These are phyloP conservation scores for Fallopia convolvulus DNA, from an alignment of 148 eudicot species.

Conservation along the genomic window DNA sequence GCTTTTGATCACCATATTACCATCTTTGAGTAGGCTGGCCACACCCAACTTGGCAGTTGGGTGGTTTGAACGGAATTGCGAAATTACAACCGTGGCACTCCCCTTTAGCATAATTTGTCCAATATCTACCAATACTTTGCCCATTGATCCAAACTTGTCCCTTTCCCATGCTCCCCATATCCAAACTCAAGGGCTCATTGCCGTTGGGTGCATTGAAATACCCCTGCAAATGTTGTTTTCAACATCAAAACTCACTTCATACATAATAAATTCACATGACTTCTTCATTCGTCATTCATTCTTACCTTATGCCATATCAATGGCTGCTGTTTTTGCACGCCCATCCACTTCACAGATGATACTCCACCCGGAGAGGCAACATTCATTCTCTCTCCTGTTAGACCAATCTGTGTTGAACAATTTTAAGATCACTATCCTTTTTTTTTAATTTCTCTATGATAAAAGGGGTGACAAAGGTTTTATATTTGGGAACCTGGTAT, in stretches of 20 bases:
- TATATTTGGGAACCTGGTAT: conserved; percentile 32
- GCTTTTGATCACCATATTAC: conserved; percentile 19
- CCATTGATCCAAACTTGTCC: conserved; percentile 97
- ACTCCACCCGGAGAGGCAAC: conserved; percentile 51
- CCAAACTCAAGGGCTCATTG: conserved; percentile 82
- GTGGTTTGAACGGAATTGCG: conserved; percentile 46
- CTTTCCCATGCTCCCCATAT: conserved; percentile 95
- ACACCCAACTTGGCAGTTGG: conserved; percentile 83
- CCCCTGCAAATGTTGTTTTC: conserved; percentile 34
- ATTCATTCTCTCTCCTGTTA: conserved; percentile 77
- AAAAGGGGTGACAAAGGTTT: background rate
- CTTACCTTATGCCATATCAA: conserved; percentile 90
- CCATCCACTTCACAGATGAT: conserved; percentile 70
- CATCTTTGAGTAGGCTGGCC: conserved; percentile 90
- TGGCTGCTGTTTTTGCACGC: conserved; percentile 66
- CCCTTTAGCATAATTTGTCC: conserved; percentile 64
- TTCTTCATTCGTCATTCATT: background rate
- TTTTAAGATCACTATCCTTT: background rate
- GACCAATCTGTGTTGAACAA: conserved; percentile 50
- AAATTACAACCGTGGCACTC: conserved; percentile 66
- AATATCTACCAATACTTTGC: conserved; percentile 83
- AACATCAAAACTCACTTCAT: background rate
- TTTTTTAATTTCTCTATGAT: background rate
- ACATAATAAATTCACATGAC: background rate
- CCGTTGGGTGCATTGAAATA: conserved; percentile 77